Evolutionary conservation across 768 basidiomycete genomes (phyloP).

Genomic region (Leucosporidium yakuticum): DNA sequence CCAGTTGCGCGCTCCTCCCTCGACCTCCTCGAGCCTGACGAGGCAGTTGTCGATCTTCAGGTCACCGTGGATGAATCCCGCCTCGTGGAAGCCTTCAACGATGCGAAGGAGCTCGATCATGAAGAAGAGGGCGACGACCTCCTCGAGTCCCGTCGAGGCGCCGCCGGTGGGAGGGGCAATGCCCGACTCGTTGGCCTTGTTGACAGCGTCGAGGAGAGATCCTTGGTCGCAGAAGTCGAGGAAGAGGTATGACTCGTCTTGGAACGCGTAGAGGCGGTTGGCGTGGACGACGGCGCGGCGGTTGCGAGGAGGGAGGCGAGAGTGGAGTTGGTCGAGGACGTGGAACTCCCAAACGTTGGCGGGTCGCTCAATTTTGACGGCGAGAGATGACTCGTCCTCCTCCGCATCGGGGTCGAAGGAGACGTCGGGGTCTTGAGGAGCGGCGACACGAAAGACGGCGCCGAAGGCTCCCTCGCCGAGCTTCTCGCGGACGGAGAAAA

Average conservation of each 20-base stretch:
- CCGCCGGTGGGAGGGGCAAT: slow-evolving; percentile 62
- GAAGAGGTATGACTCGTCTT: slow-evolving; percentile 82
- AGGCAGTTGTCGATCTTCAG: slow-evolving; percentile 99
- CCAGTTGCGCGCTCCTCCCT: slow-evolving; percentile 62
- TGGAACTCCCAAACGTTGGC: slow-evolving; percentile 88
- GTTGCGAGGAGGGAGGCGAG: slow-evolving; percentile 55
- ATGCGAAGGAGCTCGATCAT: slow-evolving; percentile 77
- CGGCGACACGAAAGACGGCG: slow-evolving; percentile 62
- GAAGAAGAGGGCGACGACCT: slow-evolving; percentile 92
- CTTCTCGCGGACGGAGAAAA: slow-evolving; percentile 71
- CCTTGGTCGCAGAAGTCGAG: slow-evolving; percentile 86
- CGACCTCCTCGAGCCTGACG: slow-evolving; percentile 78
- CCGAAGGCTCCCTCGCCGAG: slow-evolving; percentile 97
- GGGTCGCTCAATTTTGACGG: slow-evolving; percentile 87
- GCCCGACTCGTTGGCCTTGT: slow-evolving; percentile 67
- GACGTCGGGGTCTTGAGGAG: slow-evolving; percentile 41
- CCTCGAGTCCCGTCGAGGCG: slow-evolving; percentile 63
- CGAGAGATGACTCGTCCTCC: slow-evolving; percentile 60
- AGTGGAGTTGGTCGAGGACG: slow-evolving; percentile 70
- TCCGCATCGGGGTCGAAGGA: slow-evolving; percentile 49
- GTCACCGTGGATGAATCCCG: slow-evolving; percentile 93
- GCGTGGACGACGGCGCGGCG: slow-evolving; percentile 68
- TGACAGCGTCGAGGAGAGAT: slow-evolving; percentile 84
- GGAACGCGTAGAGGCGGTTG: slow-evolving; percentile 71
- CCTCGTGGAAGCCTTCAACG: slow-evolving; percentile 70